Conservation (phyloP, 768 basidiomycete genomes). For the Dendrothele bispora region DNA sequence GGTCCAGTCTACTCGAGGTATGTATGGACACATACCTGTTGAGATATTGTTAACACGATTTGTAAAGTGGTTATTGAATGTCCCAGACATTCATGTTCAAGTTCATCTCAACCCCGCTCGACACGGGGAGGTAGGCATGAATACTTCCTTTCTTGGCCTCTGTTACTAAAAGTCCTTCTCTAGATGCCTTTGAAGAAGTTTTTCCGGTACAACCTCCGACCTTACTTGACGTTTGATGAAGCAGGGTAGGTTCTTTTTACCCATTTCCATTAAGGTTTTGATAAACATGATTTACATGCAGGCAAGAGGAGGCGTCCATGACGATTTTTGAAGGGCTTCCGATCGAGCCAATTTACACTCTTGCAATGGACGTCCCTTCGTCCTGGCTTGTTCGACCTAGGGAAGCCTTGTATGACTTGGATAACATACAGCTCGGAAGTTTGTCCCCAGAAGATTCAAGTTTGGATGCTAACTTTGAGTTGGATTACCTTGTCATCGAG, state of each 20-base stretch:
- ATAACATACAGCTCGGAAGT: slow-evolving; percentile 86
- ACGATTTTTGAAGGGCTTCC: slow-evolving; percentile 75
- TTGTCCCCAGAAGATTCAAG: slow-evolving; percentile 61
- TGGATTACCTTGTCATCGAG: slow-evolving; percentile 91
- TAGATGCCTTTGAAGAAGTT: slow-evolving; percentile 91
- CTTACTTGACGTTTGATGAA: slow-evolving; percentile 57
- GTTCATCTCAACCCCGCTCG: slow-evolving; percentile 77
- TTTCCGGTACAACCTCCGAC: slow-evolving; percentile 75
- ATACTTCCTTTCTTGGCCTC: neutral
- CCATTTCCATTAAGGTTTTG: neutral
- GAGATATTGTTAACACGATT: neutral
- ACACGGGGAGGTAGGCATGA: slow-evolving; percentile 61
- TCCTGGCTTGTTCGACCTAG: slow-evolving; percentile 94
- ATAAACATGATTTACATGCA: slow-evolving; percentile 27
- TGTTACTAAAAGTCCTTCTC: neutral
- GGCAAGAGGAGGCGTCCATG: slow-evolving; percentile 56
- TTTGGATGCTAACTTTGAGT: slow-evolving; percentile 77
- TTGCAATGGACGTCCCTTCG: slow-evolving; percentile 88
- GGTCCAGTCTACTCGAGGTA: slow-evolving; percentile 79
- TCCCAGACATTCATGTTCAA: slow-evolving; percentile 67
- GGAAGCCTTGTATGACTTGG: slow-evolving; percentile 87
- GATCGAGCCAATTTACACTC: slow-evolving; percentile 85
- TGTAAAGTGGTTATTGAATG: slow-evolving; percentile 58
- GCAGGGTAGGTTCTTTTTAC: slow-evolving; percentile 2
- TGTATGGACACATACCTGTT: neutral